A percentile compares a stretch with the other conserved stretches of the same genome.
phyloP scores from a whole-genome alignment of 2,329 filamentous ascomycete species.

The Alternaria sp. region DNA sequence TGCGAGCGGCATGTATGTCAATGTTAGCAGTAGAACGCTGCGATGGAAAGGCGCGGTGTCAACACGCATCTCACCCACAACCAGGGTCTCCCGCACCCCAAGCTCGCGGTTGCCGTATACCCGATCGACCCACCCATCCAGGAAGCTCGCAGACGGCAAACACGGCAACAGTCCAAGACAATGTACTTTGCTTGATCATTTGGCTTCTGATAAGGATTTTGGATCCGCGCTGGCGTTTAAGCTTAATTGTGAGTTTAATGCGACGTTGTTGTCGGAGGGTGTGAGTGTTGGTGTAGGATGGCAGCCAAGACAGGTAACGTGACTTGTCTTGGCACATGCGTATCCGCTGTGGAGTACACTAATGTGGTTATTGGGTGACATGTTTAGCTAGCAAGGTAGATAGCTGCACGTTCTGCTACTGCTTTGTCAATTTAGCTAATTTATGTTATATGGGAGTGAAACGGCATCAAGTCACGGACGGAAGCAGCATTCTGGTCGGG shows the following conservation, averaged over 20 bases:
- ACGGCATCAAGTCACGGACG: neutral
- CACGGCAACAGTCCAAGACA: constrained; percentile 7
- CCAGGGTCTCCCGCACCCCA: neutral
- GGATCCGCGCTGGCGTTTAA: neutral
- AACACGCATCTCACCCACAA: neutral
- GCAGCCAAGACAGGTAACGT: neutral
- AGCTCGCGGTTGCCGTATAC: neutral
- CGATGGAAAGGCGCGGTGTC: neutral
- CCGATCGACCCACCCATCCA: neutral
- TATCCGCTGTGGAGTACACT: neutral
- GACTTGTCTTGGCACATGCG: neutral
- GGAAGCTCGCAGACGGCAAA: constrained; percentile 2
- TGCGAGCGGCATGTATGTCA: neutral
- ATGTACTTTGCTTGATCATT: constrained; percentile 7
- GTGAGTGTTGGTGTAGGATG: neutral
- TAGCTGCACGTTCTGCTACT: no score
- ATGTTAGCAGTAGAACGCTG: neutral
- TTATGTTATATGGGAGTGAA: neutral
- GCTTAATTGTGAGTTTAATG: constrained; percentile 7
- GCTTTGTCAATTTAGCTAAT: neutral
- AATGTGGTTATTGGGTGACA: neutral
- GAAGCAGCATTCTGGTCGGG: neutral
- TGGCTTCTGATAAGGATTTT: constrained; percentile 4
- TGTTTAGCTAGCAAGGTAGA: neutral
- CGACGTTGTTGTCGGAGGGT: neutral